A percentile compares a stretch with the other conserved stretches of the same genome.
These are phyloP conservation scores for Chlamydomonas asymmetrica DNA, from an alignment of 139 green algal species.

Conservation along the genomic window DNA sequence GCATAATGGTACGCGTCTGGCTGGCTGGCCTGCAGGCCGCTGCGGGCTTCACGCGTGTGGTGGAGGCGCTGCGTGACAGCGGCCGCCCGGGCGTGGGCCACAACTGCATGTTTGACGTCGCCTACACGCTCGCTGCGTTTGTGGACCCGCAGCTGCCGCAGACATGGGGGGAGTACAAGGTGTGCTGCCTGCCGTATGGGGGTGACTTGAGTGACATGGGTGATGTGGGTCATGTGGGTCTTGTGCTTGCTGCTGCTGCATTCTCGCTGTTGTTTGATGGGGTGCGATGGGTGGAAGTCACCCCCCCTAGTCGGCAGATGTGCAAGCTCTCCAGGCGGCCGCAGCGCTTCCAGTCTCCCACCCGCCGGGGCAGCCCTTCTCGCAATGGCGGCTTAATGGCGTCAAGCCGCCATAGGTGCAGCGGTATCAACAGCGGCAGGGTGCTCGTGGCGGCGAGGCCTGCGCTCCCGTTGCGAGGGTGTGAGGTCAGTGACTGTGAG, in stretches of 20 bases:
- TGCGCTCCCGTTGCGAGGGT: too few relatives aligned
- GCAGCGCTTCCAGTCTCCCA: not conserved
- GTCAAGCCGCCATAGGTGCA: too few relatives aligned
- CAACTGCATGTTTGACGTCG: slow-evolving; percentile 70
- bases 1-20: too few relatives aligned
- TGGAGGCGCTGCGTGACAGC: slow-evolving; percentile 55
- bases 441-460: too few relatives aligned
- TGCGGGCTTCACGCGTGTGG: slow-evolving; percentile 51
- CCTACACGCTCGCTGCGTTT: slow-evolving; percentile 56
- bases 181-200: not conserved
- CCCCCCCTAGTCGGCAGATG: not conserved
- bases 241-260: not conserved
- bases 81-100: slow-evolving; percentile 55
- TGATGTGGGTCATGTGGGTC: not conserved
- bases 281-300: too few relatives aligned
- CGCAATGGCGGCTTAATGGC: too few relatives aligned
- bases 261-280: not conserved
- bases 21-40: slow-evolving; percentile 23
- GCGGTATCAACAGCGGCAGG: too few relatives aligned
- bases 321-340: too few relatives aligned
- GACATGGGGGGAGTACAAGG: slow-evolving; percentile 59
- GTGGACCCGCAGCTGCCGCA: slow-evolving; percentile 44
- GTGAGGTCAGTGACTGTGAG: too few relatives aligned
- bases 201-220: not conserved
- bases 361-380: not conserved